Base-by-base conservation (phyloP, 371 early-diverging fungal genomes). In the Mucor circinelloides region DNA sequence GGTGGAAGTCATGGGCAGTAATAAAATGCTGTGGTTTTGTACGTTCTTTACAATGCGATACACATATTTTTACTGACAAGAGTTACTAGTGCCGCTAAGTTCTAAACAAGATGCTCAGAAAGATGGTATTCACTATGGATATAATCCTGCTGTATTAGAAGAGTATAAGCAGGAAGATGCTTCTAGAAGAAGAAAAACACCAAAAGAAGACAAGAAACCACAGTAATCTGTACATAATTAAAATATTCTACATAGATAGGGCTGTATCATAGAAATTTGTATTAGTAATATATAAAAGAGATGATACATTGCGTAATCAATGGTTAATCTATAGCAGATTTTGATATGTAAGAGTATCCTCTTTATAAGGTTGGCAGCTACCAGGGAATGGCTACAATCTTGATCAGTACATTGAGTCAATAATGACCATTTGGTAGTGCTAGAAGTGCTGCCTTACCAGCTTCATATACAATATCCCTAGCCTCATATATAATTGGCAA, bases 1-100 rank as follows among this genome's bases (percentile, higher is more conserved):
- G 81, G 46, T 36, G 12, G 72, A 73, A 27, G 64, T 78, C 12
- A 81, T 81, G 81, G 78, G 78, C 0, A 48, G 48, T 21, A 48
- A 66, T 21, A 62, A 59, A 55, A 38, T 64, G 23, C 42, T 72
- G 28, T 78, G 80, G 77, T 75, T 80, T 58, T 34, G 80, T 80
- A 74, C 64, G 74, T 17, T 32, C n/a, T n/a, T 36, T 28, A 15
- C 17, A 1, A 23, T 46, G 19, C 6, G 6, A 8, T 31, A 3
- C 2, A 21, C 3, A 1, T 23, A 32, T 31, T 38, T 34, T 12
- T 15, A n/a, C 31, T 59, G 30, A 30, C 31, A 13, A n/a, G 13
- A 36, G 21, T n/a, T 52, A 40, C 10, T 65, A 71, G 71, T 65
- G 9, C 71, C 65, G 12, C n/a, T 71, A 31, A 58, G 42, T 13